These are phyloP conservation scores for Rhizopogon vinicolor DNA, from an alignment of 768 basidiomycete species.

Conservation along the genomic window DNA sequence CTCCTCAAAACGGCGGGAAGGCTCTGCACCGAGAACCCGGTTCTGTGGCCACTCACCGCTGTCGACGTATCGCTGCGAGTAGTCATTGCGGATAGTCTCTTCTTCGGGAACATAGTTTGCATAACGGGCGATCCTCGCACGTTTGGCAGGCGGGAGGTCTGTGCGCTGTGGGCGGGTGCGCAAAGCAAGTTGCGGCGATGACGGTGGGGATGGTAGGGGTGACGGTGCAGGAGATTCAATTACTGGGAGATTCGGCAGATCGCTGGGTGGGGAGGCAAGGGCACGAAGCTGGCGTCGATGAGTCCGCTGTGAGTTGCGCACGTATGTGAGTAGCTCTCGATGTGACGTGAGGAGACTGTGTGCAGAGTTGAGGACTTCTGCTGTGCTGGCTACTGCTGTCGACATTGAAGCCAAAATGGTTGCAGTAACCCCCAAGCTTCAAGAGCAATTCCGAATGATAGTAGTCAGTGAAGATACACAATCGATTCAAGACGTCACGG, in stretches of 20 bases:
- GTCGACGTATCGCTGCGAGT: conserved; percentile 86
- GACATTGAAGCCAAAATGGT: background rate
- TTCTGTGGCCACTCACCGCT: conserved; percentile 93
- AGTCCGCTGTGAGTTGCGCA: conserved; percentile 51
- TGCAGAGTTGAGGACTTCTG: conserved; percentile 53
- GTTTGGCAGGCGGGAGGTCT: conserved; percentile 67
- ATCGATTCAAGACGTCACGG: too few species aligned
- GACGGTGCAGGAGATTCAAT: conserved; percentile 55
- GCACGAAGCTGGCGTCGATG: conserved; percentile 53
- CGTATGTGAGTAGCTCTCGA: conserved; percentile 48
- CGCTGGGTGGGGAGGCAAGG: conserved; percentile 50
- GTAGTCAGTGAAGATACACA: too few species aligned
- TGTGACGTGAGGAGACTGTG: conserved; percentile 65
- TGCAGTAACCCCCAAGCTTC: too few species aligned
- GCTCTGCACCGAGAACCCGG: conserved; percentile 86
- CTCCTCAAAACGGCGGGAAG: conserved; percentile 91
- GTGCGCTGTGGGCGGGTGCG: conserved; percentile 36
- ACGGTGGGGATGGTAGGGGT: conserved; percentile 42
- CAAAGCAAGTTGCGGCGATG: conserved; percentile 36
- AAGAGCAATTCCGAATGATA: too few species aligned
- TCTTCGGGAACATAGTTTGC: conserved; percentile 87
- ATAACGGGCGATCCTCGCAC: conserved; percentile 65
- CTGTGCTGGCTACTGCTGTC: conserved; percentile 23
- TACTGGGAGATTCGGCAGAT: conserved; percentile 51
- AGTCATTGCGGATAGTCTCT: conserved; percentile 96